Evolutionary conservation across 371 early-diverging fungal genomes (phyloP).

Genomic region (Amoeboradix gromovi): DNA sequence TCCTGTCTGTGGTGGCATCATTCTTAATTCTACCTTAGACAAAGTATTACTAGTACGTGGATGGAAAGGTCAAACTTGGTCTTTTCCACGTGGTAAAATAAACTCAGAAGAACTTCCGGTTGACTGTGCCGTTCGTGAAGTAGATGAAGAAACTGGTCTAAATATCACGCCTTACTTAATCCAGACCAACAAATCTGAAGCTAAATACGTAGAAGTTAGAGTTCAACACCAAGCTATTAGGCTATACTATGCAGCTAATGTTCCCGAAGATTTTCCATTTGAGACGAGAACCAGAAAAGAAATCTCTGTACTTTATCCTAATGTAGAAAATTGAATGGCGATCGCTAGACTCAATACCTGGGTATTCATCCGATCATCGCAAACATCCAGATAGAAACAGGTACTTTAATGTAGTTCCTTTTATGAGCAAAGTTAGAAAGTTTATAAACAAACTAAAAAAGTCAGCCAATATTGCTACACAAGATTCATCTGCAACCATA

Average conservation of each 20-base stretch:
- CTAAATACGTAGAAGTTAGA: constrained; percentile 49
- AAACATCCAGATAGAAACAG: neutral
- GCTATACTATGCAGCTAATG: constrained; percentile 64
- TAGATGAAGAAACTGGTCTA: constrained; percentile 88
- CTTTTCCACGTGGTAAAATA: constrained; percentile 98
- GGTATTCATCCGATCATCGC: neutral
- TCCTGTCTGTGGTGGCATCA: constrained; percentile 96
- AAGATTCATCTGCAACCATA: neutral
- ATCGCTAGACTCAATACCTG: neutral
- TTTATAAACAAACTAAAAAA: neutral
- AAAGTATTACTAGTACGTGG: constrained; percentile 70
- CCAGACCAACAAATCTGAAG: constrained; percentile 13
- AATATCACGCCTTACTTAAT: constrained; percentile 41
- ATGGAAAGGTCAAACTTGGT: constrained; percentile 63
- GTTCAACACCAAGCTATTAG: constrained; percentile 45
- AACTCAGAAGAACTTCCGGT: constrained; percentile 72
- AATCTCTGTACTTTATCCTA: constrained; percentile 23
- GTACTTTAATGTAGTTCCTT: neutral
- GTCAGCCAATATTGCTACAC: neutral
- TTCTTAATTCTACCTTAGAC: constrained; percentile 51
- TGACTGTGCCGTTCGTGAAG: constrained; percentile 83
- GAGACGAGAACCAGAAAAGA: constrained; percentile 75
- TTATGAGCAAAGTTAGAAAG: neutral
- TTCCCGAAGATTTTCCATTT: constrained; percentile 55
- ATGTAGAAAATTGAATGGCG: neutral